These are phyloP conservation scores for Aspergillus viridinutans DNA, from an alignment of 2,329 filamentous ascomycete species.

Conservation along the genomic window DNA sequence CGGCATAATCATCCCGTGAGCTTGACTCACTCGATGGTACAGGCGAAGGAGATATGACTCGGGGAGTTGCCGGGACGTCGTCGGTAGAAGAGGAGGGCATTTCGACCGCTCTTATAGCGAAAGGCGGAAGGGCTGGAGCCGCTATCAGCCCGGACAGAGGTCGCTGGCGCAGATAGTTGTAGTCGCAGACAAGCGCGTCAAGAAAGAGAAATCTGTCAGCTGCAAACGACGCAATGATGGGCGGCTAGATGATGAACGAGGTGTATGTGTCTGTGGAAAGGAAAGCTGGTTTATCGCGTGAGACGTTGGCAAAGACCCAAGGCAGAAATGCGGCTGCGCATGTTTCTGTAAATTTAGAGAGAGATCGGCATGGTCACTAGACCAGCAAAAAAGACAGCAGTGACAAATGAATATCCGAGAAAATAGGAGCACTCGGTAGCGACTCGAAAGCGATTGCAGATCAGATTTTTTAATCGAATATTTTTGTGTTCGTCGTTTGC, in stretches of 20 bases:
- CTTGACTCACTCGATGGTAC: constrained; percentile 52
- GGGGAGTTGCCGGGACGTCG: constrained; percentile 70
- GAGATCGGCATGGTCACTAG: constrained; percentile 3
- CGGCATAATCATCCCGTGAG: constrained; percentile 61
- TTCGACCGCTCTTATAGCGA: constrained; percentile 30
- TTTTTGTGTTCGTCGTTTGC: neutral
- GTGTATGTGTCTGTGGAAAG: neutral
- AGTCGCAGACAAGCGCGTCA: constrained; percentile 22
- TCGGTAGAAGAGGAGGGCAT: constrained; percentile 48
- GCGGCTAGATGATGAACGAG: constrained; percentile 16
- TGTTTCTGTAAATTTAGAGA: constrained; percentile 9
- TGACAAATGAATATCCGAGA: neutral
- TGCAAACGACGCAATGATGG: constrained; percentile 34
- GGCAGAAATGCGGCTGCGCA: constrained; percentile 14
- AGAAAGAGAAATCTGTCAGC: constrained; percentile 12
- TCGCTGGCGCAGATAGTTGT: constrained; percentile 12
- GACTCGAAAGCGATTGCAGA: neutral
- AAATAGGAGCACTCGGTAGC: neutral
- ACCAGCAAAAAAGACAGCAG: neutral
- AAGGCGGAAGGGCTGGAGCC: constrained; percentile 46
- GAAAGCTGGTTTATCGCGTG: constrained; percentile 6
- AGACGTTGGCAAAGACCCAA: constrained; percentile 5
- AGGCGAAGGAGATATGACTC: constrained; percentile 86
- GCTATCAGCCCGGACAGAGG: constrained; percentile 24
- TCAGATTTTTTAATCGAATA: neutral